phyloP scores from a whole-genome alignment of 1,284 basidiomycete genomes.

The Malassezia equina region DNA sequence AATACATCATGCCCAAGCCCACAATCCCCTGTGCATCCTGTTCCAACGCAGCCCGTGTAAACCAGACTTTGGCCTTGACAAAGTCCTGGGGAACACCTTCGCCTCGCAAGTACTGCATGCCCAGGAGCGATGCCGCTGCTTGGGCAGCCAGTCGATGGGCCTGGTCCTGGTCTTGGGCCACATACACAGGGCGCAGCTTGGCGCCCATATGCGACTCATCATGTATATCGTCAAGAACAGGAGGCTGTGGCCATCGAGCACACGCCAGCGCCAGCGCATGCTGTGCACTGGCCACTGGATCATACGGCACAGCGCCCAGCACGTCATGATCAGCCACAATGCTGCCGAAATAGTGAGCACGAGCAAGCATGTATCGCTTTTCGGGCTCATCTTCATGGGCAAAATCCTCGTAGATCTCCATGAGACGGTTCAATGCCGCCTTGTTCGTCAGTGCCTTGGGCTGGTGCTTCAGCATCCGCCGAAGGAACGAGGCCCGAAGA shows the following conservation, averaged over 20 bases:
- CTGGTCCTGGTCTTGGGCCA: not conserved
- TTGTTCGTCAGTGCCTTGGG: conserved; percentile 27
- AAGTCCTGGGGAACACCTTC: conserved; percentile 77
- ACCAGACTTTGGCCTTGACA: conserved; percentile 78
- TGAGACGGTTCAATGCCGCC: conserved; percentile 59
- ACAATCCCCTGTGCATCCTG: conserved; percentile 80
- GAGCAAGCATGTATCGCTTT: conserved; percentile 29
- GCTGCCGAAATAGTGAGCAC: conserved; percentile 40
- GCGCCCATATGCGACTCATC: conserved; percentile 9
- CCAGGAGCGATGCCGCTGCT: conserved; percentile 52
- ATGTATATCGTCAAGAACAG: conserved; percentile 22
- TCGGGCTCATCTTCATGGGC: conserved; percentile 27
- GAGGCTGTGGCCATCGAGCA: conserved; percentile 39
- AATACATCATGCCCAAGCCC: conserved; percentile 77
- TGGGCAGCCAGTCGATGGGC: not conserved
- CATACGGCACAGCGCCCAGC: conserved; percentile 32
- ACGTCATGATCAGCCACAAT: conserved; percentile 34
- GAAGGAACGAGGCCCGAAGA: not conserved
- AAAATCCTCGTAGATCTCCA: conserved; percentile 55
- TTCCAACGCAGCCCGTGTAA: conserved; percentile 61
- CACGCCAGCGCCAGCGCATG: conserved; percentile 26
- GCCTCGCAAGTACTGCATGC: conserved; percentile 84
- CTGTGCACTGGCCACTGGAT: conserved; percentile 26
- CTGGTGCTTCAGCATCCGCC: conserved; percentile 4
- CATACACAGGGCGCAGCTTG: not conserved